These are phyloP conservation scores for Cercospora zeae-maydis DNA, from an alignment of 2,329 filamentous ascomycete species.

Conservation along the genomic window DNA sequence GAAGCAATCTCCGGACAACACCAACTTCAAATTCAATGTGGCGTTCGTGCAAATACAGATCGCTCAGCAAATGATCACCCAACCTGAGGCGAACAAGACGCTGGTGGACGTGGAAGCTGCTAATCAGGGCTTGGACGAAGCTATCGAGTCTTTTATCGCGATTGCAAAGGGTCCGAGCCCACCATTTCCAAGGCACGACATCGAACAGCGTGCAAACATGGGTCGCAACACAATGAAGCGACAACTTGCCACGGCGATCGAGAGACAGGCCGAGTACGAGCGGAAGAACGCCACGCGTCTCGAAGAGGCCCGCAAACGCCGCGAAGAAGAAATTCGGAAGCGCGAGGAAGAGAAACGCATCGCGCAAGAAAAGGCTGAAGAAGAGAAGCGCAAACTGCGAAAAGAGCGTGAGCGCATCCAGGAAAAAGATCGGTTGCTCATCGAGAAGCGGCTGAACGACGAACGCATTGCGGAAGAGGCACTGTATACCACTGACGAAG, in stretches of 20 bases:
- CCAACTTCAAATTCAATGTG: slow-evolving; percentile 95
- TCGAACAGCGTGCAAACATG: slow-evolving; percentile 97
- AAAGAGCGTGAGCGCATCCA: slow-evolving; percentile 80
- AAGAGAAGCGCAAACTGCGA: slow-evolving; percentile 75
- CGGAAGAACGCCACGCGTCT: slow-evolving; percentile 88
- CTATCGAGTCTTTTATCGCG: slow-evolving; percentile 66
- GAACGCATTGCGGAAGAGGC: slow-evolving; percentile 63
- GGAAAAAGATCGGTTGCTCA: slow-evolving; percentile 67
- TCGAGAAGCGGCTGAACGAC: slow-evolving; percentile 67
- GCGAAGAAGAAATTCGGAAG: slow-evolving; percentile 73
- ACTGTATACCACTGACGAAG: slow-evolving; percentile 81
- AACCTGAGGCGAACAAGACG: slow-evolving; percentile 73
- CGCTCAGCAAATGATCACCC: slow-evolving; percentile 70
- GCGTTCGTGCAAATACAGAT: slow-evolving; percentile 96
- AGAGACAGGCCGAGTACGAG: slow-evolving; percentile 86
- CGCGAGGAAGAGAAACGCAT: slow-evolving; percentile 73
- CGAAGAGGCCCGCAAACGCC: slow-evolving; percentile 70
- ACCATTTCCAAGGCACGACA: slow-evolving; percentile 83
- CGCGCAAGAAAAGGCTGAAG: slow-evolving; percentile 64
- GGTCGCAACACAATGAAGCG: slow-evolving; percentile 90
- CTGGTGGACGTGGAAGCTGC: slow-evolving; percentile 78
- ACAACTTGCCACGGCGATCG: slow-evolving; percentile 80
- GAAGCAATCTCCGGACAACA: slow-evolving; percentile 66
- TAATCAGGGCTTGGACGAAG: slow-evolving; percentile 74
- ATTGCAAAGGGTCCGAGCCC: slow-evolving; percentile 61